Conservation (phyloP, 768 basidiomycete species). For the Tubosaeta sp. region DNA sequence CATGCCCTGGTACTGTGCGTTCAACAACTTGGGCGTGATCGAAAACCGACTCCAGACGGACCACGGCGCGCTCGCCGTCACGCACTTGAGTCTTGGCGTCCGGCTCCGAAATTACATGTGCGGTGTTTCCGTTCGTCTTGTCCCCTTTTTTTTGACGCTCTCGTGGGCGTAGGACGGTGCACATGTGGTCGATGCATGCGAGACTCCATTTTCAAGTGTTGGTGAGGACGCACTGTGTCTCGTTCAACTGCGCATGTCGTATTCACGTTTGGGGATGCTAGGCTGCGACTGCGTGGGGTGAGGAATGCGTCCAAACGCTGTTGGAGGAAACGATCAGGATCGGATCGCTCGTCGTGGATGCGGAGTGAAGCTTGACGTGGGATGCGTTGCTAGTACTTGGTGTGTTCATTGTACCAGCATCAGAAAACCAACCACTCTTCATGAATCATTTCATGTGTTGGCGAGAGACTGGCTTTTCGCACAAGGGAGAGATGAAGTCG, state of each 20-base stretch:
- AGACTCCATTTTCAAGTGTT: slow-evolving; percentile 12
- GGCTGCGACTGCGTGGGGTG: slow-evolving; percentile 20
- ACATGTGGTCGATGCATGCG: slow-evolving; percentile 19
- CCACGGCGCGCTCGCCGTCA: slow-evolving; percentile 3
- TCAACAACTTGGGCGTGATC: slow-evolving; percentile 13
- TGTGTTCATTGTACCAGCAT: no score
- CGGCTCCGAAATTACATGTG: slow-evolving; percentile 10
- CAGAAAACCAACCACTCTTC: no score
- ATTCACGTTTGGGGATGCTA: neutral
- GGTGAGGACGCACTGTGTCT: neutral
- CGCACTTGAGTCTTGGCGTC: slow-evolving; percentile 5
- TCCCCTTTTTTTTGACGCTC: neutral
- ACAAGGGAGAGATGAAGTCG: no score
- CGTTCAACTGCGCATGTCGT: neutral
- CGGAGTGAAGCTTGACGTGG: neutral
- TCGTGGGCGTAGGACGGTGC: slow-evolving; percentile 2
- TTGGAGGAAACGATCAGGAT: slow-evolving; percentile 17
- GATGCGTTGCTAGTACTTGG: no score
- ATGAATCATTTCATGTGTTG: no score
- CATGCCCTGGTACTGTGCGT: slow-evolving; percentile 7
- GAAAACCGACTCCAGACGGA: slow-evolving; percentile 8
- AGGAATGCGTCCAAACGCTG: slow-evolving; percentile 11
- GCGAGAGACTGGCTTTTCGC: no score
- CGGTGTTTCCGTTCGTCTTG: neutral
- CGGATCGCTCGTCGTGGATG: slow-evolving; percentile 8